Conservation (phyloP, 2,329 filamentous ascomycete species). For the Botrytis porri region DNA sequence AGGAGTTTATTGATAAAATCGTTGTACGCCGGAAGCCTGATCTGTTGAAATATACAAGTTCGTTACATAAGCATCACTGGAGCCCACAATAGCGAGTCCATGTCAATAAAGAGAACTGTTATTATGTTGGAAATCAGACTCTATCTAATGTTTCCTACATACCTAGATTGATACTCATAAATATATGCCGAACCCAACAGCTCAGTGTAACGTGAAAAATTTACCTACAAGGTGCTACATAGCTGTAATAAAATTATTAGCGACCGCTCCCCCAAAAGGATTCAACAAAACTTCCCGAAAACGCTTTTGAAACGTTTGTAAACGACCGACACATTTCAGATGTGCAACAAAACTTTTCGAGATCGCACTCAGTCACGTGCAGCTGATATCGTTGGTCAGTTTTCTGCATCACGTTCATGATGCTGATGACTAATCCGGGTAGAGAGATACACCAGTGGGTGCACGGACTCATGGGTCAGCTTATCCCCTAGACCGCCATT, state of each 20-base stretch:
- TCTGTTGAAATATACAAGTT: too few relatives aligned
- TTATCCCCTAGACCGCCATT: too few relatives aligned
- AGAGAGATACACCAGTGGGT: too few relatives aligned
- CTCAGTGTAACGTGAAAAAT: background rate
- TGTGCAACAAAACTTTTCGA: background rate
- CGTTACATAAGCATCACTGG: background rate
- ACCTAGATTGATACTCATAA: background rate
- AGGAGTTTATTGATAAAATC: background rate
- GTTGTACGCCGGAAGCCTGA: background rate
- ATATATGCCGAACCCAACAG: background rate
- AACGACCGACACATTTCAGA: background rate
- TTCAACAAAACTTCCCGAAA: background rate
- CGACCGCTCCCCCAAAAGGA: background rate
- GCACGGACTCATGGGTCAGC: too few relatives aligned
- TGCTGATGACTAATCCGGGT: background rate
- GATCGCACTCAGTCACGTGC: background rate
- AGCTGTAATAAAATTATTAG: background rate
- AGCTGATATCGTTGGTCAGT: background rate
- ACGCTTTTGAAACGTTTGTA: background rate
- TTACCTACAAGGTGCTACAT: background rate
- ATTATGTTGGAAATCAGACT: background rate
- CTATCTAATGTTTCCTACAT: background rate
- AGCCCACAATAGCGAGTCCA: background rate
- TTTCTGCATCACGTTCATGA: background rate
- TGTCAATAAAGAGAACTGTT: too few relatives aligned